phyloP scores from a whole-genome alignment of 139 green algal genomes.

The Chlorella sp. region DNA sequence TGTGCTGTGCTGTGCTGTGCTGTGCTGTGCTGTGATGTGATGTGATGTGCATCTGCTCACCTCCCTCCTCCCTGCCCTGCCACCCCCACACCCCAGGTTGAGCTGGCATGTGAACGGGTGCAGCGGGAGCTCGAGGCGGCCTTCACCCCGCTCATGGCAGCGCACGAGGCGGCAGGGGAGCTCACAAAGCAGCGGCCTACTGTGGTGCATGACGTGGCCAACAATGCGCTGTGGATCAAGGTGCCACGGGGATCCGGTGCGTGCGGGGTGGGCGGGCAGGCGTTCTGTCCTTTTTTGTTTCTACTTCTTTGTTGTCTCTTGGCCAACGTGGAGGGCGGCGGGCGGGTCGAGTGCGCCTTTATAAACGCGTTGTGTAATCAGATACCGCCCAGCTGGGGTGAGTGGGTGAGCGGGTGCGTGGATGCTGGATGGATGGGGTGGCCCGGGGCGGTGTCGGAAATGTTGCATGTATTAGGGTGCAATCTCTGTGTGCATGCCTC shows the following conservation, averaged over 20 bases:
- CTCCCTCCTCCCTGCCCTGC: not conserved
- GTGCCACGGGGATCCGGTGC: slow-evolving; percentile 21
- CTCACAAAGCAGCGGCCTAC: slow-evolving; percentile 3
- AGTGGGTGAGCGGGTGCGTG: no score
- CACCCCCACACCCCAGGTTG: not conserved
- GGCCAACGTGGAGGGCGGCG: not conserved
- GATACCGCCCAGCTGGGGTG: no score
- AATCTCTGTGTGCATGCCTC: no score
- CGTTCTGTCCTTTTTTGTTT: not conserved
- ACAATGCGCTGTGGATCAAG: slow-evolving; percentile 64
- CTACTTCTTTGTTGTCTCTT: no score
- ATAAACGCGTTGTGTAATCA: not conserved
- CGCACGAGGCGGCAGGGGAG: not conserved
- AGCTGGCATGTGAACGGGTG: not conserved
- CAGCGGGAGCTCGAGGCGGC: slow-evolving; percentile 11
- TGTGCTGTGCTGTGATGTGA: no score
- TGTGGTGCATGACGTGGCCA: slow-evolving; percentile 37
- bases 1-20: no score
- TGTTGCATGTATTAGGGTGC: no score
- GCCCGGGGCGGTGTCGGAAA: no score
- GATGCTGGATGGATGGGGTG: no score
- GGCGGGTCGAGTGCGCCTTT: not conserved
- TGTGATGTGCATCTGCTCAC: not conserved
- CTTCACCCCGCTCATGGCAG: not conserved
- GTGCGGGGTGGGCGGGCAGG: not conserved